Evolutionary conservation across 192 early-diverging fungal genomes (phyloP).

Genomic region (Rhizophagus clarus): DNA sequence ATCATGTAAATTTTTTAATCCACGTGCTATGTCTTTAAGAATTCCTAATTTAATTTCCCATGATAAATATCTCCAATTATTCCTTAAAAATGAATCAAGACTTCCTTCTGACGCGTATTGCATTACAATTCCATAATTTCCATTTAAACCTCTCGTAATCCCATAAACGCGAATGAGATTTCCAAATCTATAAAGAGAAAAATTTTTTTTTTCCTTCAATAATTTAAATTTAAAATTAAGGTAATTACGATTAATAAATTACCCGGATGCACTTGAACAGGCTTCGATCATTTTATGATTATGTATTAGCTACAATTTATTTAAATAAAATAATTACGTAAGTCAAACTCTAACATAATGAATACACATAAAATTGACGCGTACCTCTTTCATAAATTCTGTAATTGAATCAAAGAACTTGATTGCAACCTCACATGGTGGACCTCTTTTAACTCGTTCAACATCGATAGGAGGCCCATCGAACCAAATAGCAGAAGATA

Average conservation of each 20-base stretch:
- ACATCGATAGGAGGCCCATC: neutral
- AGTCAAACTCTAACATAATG: neutral
- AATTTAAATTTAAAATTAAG: too few relatives aligned
- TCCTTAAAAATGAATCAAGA: neutral
- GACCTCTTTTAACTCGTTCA: neutral
- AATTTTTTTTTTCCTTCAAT: too few relatives aligned
- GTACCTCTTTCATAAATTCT: neutral
- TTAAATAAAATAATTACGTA: neutral
- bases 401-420: neutral
- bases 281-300: neutral
- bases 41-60: neutral
- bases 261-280: neutral
- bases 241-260: too few relatives aligned
- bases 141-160: neutral
- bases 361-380: neutral
- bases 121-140: neutral
- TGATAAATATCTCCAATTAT: neutral
- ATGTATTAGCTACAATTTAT: too few relatives aligned
- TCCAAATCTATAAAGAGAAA: neutral
- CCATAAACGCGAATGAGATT: neutral
- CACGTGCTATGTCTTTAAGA: neutral
- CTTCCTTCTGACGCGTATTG: neutral
- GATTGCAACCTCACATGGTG: neutral
- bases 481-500: neutral
- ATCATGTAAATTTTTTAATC: neutral